phyloP scores from a whole-genome alignment of 345 rosid species.

The Dipteronia sinensis region DNA sequence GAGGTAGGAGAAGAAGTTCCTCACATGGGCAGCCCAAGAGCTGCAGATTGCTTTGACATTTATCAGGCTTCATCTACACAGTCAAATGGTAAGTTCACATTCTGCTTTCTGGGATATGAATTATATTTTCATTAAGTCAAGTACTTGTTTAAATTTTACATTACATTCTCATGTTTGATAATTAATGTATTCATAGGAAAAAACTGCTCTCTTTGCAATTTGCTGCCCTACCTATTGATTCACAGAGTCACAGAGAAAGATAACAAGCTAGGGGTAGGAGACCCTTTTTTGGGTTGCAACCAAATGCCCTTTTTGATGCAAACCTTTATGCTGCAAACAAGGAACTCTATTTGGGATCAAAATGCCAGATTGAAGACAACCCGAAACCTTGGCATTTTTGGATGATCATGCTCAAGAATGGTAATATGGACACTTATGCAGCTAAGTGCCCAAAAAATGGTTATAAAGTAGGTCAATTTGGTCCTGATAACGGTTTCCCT shows the following conservation, averaged over 20 bases:
- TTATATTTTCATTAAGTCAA: not conserved
- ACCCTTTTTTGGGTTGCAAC: slow-evolving; percentile 38
- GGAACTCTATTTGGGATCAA: slow-evolving; percentile 61
- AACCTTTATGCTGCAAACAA: slow-evolving; percentile 57
- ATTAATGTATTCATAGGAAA: slow-evolving; percentile 13
- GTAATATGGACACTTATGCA: slow-evolving; percentile 58
- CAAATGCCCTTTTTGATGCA: slow-evolving; percentile 31
- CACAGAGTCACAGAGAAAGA: slow-evolving; percentile 62
- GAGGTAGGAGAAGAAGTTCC: slow-evolving; percentile 67
- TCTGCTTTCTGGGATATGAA: not conserved
- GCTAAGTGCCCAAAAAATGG: slow-evolving; percentile 65
- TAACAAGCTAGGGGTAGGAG: slow-evolving; percentile 50
- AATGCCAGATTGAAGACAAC: slow-evolving; percentile 54
- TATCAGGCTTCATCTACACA: slow-evolving; percentile 28
- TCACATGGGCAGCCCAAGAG: slow-evolving; percentile 71
- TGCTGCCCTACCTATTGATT: slow-evolving; percentile 24
- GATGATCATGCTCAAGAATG: slow-evolving; percentile 71
- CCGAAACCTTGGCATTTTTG: slow-evolving; percentile 73
- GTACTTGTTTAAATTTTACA: too few relatives aligned
- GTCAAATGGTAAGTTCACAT: slow-evolving; percentile 16
- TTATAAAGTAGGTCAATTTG: slow-evolving; percentile 43
- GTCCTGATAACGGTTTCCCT: slow-evolving; percentile 49
- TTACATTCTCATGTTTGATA: not conserved
- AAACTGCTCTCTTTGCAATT: slow-evolving; percentile 25
- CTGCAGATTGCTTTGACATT: slow-evolving; percentile 79